Conservation (phyloP, 148 eudicot genomes). For the Linanthus parryae region DNA sequence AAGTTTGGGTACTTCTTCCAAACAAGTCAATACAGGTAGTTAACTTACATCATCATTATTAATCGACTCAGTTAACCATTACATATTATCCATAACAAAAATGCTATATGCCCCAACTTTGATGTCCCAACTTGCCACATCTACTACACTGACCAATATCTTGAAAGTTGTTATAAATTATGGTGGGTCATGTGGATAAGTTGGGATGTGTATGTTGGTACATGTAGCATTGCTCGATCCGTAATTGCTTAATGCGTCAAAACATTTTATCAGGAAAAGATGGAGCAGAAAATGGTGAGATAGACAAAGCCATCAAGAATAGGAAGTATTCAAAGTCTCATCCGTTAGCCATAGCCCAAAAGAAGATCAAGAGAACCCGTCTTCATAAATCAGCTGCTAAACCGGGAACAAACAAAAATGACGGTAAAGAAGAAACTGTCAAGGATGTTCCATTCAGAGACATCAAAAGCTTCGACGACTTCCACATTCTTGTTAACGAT, state of each 20-base stretch:
- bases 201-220: no score
- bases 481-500: not conserved
- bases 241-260: not conserved
- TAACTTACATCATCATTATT: no score
- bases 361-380: not conserved
- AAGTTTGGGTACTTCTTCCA: slow-evolving; percentile 3
- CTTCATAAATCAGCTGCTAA: not conserved
- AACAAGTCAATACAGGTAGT: not conserved
- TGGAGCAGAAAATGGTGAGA: not conserved
- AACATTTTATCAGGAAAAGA: slow-evolving; percentile 9
- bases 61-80: no score
- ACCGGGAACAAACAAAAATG: no score
- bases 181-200: no score
- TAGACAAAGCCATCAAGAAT: not conserved
- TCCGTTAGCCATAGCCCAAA: not conserved
- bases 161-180: no score
- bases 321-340: not conserved
- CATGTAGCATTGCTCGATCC: no score
- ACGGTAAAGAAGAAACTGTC: no score
- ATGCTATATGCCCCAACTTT: no score
- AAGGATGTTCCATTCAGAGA: not conserved
- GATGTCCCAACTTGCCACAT: no score
- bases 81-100: no score
- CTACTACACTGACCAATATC: no score
- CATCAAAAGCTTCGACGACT: not conserved